phyloP scores from a whole-genome alignment of 768 basidiomycete species.

The Macrocybe gigantea region DNA sequence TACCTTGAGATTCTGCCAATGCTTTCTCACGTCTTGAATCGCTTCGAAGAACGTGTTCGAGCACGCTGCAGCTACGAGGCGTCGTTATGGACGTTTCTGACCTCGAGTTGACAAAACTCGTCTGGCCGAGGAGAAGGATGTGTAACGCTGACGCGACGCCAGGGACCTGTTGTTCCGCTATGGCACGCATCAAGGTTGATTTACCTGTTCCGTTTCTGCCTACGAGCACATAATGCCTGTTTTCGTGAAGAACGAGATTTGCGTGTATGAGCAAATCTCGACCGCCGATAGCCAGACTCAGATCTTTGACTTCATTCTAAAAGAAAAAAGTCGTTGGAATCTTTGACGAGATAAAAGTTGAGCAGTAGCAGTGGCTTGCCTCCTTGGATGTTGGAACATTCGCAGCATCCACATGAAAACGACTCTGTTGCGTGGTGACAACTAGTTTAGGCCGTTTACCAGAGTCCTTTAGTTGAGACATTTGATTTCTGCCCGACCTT shows the following conservation, averaged over 20 bases:
- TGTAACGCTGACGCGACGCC: slow-evolving; percentile 36
- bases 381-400: slow-evolving; percentile 23
- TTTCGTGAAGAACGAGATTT: slow-evolving; percentile 43
- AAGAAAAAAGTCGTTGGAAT: background rate
- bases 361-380: slow-evolving; percentile 22
- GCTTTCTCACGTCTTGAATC: slow-evolving; percentile 30
- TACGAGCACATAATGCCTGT: slow-evolving; percentile 46
- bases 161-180: slow-evolving; percentile 40
- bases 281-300: slow-evolving; percentile 45
- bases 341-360: background rate
- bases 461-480: background rate
- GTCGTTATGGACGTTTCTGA: slow-evolving; percentile 10
- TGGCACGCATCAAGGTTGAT: slow-evolving; percentile 36
- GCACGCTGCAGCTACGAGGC: slow-evolving; percentile 13
- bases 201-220: slow-evolving; percentile 56
- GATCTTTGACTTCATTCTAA: slow-evolving; percentile 46
- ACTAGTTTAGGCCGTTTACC: slow-evolving; percentile 18
- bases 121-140: slow-evolving; percentile 41
- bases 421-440: slow-evolving; percentile 40
- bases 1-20: slow-evolving; percentile 21
- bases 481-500: too few species aligned
- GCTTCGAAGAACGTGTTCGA: slow-evolving; percentile 39
- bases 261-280: slow-evolving; percentile 47
- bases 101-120: slow-evolving; percentile 19
- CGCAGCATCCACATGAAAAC: slow-evolving; percentile 44